These are phyloP conservation scores for Cytospora mali DNA, from an alignment of 2,329 filamentous ascomycete species.

Conservation along the genomic window DNA sequence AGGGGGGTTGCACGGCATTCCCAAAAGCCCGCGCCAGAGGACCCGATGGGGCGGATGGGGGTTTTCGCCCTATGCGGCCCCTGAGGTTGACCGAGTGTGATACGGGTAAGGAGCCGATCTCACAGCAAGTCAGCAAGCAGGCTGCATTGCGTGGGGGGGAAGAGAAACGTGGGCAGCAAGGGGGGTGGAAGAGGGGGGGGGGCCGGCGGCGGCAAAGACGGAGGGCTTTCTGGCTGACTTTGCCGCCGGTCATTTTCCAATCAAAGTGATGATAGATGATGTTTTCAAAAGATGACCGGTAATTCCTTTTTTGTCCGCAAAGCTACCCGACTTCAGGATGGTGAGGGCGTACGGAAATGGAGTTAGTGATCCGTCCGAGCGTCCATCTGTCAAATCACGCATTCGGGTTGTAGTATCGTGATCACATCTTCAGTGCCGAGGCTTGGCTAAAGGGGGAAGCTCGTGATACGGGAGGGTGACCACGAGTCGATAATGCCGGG, in stretches of 20 bases:
- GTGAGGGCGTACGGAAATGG: not conserved
- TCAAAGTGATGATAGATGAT: slow-evolving; percentile 5
- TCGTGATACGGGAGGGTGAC: slow-evolving; percentile 14
- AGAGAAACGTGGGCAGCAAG: slow-evolving; percentile 25
- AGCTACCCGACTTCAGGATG: not conserved
- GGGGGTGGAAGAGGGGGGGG: too few relatives aligned
- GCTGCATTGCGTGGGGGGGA: slow-evolving; percentile 14
- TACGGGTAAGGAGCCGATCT: slow-evolving; percentile 21
- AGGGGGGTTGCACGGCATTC: not conserved
- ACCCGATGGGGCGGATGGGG: slow-evolving; percentile 18
- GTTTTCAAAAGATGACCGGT: slow-evolving; percentile 11
- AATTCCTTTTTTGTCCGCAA: not conserved
- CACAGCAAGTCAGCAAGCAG: slow-evolving; percentile 17
- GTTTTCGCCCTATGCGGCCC: slow-evolving; percentile 19
- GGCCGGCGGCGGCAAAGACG: slow-evolving; percentile 12
- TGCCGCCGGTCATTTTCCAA: slow-evolving; percentile 18
- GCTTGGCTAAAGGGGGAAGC: slow-evolving; percentile 11
- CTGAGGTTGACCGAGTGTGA: slow-evolving; percentile 17
- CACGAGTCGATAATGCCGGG: slow-evolving; percentile 1
- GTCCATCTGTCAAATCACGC: slow-evolving; percentile 2
- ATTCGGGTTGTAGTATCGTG: slow-evolving; percentile 12
- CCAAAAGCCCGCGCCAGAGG: not conserved
- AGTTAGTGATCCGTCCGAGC: not conserved
- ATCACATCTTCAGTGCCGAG: not conserved
- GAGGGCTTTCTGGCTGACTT: slow-evolving; percentile 20